Evolutionary conservation across 2,329 filamentous ascomycete genomes (phyloP).

Genomic region (Botrytis squamosa): DNA sequence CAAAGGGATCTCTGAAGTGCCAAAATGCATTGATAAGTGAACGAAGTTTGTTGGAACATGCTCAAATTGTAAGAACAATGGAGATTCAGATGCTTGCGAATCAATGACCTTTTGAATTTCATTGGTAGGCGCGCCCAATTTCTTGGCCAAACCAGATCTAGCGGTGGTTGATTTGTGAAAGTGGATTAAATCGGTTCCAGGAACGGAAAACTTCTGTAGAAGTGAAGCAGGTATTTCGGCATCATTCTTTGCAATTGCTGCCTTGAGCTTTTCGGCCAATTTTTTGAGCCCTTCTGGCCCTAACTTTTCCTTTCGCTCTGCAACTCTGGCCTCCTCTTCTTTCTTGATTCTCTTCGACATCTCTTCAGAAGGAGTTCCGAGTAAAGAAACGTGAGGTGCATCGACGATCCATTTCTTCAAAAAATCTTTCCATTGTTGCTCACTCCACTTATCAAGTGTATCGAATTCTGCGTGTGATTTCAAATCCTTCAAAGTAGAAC

Average conservation of each 20-base stretch:
- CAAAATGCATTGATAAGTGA: conserved; percentile 76
- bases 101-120: conserved; percentile 75
- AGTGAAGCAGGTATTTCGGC: conserved; percentile 77
- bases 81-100: conserved; percentile 58
- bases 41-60: conserved; percentile 93
- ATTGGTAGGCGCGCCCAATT: conserved; percentile 66
- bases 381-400: conserved; percentile 80
- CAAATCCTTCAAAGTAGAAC: conserved; percentile 67
- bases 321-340: conserved; percentile 75
- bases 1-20: conserved; percentile 74
- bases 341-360: conserved; percentile 78
- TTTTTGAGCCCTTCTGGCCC: conserved; percentile 78
- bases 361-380: conserved; percentile 80
- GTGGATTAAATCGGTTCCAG: conserved; percentile 85
- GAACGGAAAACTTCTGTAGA: conserved; percentile 79
- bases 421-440: conserved; percentile 80
- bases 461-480: conserved; percentile 61
- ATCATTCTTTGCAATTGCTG: conserved; percentile 86
- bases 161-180: conserved; percentile 89
- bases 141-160: conserved; percentile 73
- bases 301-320: conserved; percentile 73
- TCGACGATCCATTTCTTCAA: conserved; percentile 82
- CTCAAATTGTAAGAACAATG: conserved; percentile 95
- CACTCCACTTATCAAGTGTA: conserved; percentile 72
- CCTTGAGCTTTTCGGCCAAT: conserved; percentile 72